A percentile compares a stretch with the other conserved stretches of the same genome.
Evolutionary conservation across 805 yeast species (phyloP).

Genomic region (Candida ponderosae): DNA sequence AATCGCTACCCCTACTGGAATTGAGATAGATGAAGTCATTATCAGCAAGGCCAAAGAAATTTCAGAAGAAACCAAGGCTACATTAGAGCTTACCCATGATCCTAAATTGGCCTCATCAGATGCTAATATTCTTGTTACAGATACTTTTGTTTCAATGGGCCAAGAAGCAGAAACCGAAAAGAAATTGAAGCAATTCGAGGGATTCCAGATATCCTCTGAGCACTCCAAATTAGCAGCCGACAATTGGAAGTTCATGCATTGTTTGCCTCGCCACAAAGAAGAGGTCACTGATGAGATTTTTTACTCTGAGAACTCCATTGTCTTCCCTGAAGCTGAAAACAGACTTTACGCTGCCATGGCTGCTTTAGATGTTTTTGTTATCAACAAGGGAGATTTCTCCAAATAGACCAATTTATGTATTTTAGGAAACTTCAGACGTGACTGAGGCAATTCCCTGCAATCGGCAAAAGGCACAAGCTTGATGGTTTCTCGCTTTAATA

Average conservation of each 20-base stretch:
- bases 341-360: conserved; percentile 95
- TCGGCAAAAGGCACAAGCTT: too few species aligned
- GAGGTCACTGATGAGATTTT: conserved; percentile 94
- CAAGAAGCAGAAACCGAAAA: conserved; percentile 72
- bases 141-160: conserved; percentile 98
- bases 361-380: conserved; percentile 81
- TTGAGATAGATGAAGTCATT: conserved; percentile 53
- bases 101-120: conserved; percentile 65
- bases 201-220: conserved; percentile 74
- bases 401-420: conserved; percentile 6
- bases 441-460: too few species aligned
- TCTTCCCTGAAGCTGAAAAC: conserved; percentile 94
- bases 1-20: conserved; percentile 76
- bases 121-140: conserved; percentile 86
- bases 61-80: conserved; percentile 41
- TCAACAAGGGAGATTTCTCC: conserved; percentile 63
- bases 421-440: neutral
- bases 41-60: conserved; percentile 44
- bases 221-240: conserved; percentile 55
- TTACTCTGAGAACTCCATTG: conserved; percentile 75
- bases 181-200: conserved; percentile 74
- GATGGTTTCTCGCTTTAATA: too few species aligned
- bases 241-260: conserved; percentile 92
- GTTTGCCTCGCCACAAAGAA: conserved; percentile 91
- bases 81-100: conserved; percentile 56